Base-by-base conservation (phyloP, 2,329 filamentous ascomycete genomes). In the Pseudovirgaria hyperparasitica region DNA sequence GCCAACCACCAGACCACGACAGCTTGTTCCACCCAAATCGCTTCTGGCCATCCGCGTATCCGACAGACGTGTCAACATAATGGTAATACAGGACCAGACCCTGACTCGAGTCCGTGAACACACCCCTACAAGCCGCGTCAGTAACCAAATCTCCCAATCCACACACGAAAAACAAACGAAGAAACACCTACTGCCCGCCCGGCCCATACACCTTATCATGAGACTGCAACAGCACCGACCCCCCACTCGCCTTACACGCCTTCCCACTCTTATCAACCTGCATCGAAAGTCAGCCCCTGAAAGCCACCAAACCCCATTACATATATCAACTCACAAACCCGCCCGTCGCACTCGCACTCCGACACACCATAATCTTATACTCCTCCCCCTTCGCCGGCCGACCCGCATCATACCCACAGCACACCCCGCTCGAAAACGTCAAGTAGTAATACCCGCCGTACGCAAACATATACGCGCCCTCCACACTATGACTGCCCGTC, bases 351-450 rank as follows among this genome's bases (percentile, higher is more conserved):
- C 51, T 58, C 1, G 48, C 56, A 4, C 65, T 70, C n/a, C 72
- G 55, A 52, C 75, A 79, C 15, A 76, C 71, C 41, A 65, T 66
- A 44, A 79, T 72, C 44, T 67, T 68, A 48, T 80, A 80, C 49
- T 78, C 75, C n/a, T 55, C 53, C 4, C 73, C 74, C 1, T 56
- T 25, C 0, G 68, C 61, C 0, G 73, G 71, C 29, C 45, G 52
- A 28, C 39, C 54, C 0, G 42, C 46, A 36, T 74, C 65, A 35
- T 68, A 74, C n/a, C 55, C 58, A 31, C 76, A 80, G 57, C 74
- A 80, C 16, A 55, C 58, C 2, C 75, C 76, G 2, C 55, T 56
- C 6, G 64, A 71, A 45, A 65, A 75, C 47, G 79, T 76, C 8
- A 80, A 56, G 41, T 76, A 81, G 45, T 72, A 78, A 42, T 66